Conservation (phyloP, 192 early-diverging fungal species). For the Globomyces pollinis-pini region DNA sequence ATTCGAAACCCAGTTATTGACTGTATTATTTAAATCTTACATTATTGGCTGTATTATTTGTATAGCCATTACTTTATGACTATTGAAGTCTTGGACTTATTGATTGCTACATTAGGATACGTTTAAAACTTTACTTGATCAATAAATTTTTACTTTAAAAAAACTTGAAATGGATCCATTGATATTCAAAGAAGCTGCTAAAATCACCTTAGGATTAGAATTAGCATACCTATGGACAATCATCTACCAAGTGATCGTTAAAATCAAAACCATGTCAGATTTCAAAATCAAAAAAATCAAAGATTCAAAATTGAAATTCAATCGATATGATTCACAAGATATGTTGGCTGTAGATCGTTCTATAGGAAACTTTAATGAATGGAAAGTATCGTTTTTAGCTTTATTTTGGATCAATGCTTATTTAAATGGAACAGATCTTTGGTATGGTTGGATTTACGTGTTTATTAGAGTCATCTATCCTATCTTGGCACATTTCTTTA, state of each 20-base stretch:
- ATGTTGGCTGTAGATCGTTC: slow-evolving; percentile 3
- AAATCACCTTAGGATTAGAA: not conserved
- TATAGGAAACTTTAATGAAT: slow-evolving; percentile 10
- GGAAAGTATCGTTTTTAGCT: not conserved
- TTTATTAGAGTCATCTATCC: not conserved
- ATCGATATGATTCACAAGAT: not conserved
- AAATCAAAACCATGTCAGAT: not conserved
- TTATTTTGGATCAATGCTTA: slow-evolving; percentile 9
- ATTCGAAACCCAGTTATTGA: too few relatives aligned
- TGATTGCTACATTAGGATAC: too few relatives aligned
- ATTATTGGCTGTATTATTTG: too few relatives aligned
- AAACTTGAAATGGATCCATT: not conserved
- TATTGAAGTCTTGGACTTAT: too few relatives aligned
- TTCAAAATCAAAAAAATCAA: not conserved
- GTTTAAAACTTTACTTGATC: too few relatives aligned
- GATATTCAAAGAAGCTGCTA: not conserved
- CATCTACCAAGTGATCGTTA: not conserved
- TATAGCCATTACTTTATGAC: too few relatives aligned
- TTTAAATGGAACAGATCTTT: not conserved
- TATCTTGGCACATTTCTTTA: not conserved
- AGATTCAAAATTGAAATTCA: not conserved
- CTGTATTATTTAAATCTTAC: too few relatives aligned
- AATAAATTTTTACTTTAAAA: too few relatives aligned
- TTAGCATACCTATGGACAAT: not conserved
- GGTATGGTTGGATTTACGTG: slow-evolving; percentile 11